A percentile compares a stretch with the other conserved stretches of the same genome.
Evolutionary conservation across 805 yeast species (phyloP).

Genomic region (Teunomyces aglyptinius): DNA sequence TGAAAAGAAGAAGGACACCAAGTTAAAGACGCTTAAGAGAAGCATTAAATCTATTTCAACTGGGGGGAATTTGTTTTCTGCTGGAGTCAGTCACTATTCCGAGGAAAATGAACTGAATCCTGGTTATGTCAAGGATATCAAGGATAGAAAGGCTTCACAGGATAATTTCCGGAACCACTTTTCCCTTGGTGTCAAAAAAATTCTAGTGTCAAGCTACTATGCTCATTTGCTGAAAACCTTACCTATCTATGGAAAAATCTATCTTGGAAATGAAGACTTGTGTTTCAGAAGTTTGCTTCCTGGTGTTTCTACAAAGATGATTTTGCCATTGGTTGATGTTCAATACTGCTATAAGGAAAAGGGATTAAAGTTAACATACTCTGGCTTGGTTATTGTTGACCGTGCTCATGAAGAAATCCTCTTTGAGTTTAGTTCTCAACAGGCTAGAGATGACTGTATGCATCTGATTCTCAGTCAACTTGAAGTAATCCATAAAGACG

Average conservation of each 20-base stretch:
- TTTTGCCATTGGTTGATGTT: constrained; percentile 71
- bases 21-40: constrained; percentile 19
- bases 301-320: constrained; percentile 76
- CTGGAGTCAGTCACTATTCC: constrained; percentile 62
- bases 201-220: constrained; percentile 65
- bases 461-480: constrained; percentile 49
- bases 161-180: constrained; percentile 65
- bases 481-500: constrained; percentile 35
- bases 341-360: constrained; percentile 67
- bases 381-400: constrained; percentile 66
- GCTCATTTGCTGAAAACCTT: constrained; percentile 66
- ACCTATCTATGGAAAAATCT: constrained; percentile 82
- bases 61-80: constrained; percentile 48
- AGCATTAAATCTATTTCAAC: constrained; percentile 31
- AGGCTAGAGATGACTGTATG: constrained; percentile 73
- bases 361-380: constrained; percentile 65
- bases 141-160: constrained; percentile 47
- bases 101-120: constrained; percentile 43
- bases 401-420: constrained; percentile 75
- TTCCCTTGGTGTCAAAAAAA: constrained; percentile 52
- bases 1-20: constrained; percentile 13
- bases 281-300: constrained; percentile 82
- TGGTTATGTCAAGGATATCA: constrained; percentile 44
- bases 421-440: constrained; percentile 68
- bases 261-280: constrained; percentile 63